Evolutionary conservation across 148 eudicot species (phyloP).

Genomic region (Amaranthus palmeri): DNA sequence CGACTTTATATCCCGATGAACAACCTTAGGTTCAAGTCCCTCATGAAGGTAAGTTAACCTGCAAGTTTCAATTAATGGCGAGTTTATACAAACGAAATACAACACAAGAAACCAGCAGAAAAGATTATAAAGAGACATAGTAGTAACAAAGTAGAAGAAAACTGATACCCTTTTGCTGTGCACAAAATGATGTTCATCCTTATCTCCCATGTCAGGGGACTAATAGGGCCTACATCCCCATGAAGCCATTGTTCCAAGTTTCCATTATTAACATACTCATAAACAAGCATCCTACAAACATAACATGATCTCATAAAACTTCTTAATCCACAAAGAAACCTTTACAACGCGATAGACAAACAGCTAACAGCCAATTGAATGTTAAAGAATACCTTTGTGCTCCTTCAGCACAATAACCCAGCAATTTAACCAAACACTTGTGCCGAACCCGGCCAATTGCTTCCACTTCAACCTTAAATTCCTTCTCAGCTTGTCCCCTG

Average conservation of each 20-base stretch:
- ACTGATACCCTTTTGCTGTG: constrained; percentile 60
- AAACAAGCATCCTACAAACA: constrained; percentile 46
- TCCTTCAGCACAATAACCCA: constrained; percentile 75
- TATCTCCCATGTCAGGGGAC: constrained; percentile 79
- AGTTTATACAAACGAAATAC: constrained; percentile 10
- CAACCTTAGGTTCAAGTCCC: constrained; percentile 77
- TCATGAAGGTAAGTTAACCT: constrained; percentile 70
- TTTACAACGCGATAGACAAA: neutral
- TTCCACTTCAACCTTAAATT: constrained; percentile 67
- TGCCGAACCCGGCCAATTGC: constrained; percentile 69
- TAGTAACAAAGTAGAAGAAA: neutral
- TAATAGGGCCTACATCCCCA: constrained; percentile 63
- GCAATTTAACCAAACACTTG: constrained; percentile 56
- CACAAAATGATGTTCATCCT: constrained; percentile 65
- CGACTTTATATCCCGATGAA: constrained; percentile 71
- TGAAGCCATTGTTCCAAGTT: constrained; percentile 86
- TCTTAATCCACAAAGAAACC: neutral
- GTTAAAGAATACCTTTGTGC: constrained; percentile 45
- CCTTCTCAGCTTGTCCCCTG: constrained; percentile 74
- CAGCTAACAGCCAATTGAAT: neutral
- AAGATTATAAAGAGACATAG: neutral
- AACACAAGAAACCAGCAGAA: neutral
- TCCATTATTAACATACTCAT: constrained; percentile 72
- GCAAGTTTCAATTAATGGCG: constrained; percentile 1
- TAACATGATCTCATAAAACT: neutral